Percentiles rank a stretch among this genome's conserved stretches.
Evolutionary conservation across 352 stramenopile genomes (phyloP).

Genomic region (Pythium brachiatum): DNA sequence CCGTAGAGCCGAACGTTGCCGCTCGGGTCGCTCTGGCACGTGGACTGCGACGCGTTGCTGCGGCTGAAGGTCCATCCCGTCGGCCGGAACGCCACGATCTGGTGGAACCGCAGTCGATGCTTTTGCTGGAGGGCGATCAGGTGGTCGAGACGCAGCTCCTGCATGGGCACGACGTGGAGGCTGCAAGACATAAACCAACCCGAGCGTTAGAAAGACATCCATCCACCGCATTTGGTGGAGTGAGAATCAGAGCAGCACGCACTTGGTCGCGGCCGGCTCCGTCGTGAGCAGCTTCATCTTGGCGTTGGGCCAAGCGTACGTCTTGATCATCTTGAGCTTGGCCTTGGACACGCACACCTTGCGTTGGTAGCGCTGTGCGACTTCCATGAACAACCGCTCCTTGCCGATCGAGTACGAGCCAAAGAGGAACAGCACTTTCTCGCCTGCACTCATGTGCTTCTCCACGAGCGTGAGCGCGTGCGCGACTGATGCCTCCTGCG

Average conservation of each 20-base stretch:
- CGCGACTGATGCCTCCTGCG: constrained; percentile 72
- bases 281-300: constrained; percentile 88
- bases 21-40: constrained; percentile 71
- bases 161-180: constrained; percentile 93
- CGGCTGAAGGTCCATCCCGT: constrained; percentile 90
- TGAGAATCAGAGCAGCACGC: no score
- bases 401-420: constrained; percentile 97
- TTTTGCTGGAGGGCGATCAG: constrained; percentile 59
- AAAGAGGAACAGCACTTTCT: constrained; percentile 93
- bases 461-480: constrained; percentile 63
- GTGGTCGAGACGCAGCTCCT: constrained; percentile 92
- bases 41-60: constrained; percentile 53
- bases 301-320: constrained; percentile 80
- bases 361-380: constrained; percentile 70
- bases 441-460: constrained; percentile 37
- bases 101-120: constrained; percentile 63
- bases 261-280: constrained; percentile 68
- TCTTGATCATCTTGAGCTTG: constrained; percentile 85
- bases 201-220: not conserved
- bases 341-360: constrained; percentile 80
- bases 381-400: constrained; percentile 94
- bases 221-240: no score
- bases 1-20: constrained; percentile 90
- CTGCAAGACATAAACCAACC: constrained; percentile 23
- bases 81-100: constrained; percentile 93